Evolutionary conservation across 139 green algal species (phyloP).

Genomic region (Edaphochlamys debaryana): DNA sequence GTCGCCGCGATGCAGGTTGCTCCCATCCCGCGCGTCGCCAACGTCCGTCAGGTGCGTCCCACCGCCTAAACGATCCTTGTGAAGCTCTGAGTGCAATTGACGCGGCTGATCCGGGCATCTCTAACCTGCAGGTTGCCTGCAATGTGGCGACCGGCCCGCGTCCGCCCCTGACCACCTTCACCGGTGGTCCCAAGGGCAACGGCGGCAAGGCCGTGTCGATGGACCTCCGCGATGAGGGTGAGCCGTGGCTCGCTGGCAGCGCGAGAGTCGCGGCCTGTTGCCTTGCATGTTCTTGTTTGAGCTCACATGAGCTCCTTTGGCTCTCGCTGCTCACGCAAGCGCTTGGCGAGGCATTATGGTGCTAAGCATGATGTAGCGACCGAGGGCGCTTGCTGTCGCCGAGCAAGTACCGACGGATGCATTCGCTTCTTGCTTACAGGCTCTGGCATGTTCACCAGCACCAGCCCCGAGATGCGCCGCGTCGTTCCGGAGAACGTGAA

Average conservation of each 20-base stretch:
- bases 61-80: too few species aligned
- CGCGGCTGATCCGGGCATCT: not conserved
- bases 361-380: too few species aligned
- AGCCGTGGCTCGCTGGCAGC: too few species aligned
- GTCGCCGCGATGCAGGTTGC: constrained; percentile 17
- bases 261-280: not conserved
- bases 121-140: constrained; percentile 49
- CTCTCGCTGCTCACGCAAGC: too few species aligned
- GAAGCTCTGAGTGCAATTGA: not conserved
- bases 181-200: constrained; percentile 3
- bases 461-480: constrained; percentile 89
- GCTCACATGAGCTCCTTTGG: too few species aligned
- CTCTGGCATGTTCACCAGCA: constrained; percentile 91
- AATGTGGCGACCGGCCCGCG: constrained; percentile 65
- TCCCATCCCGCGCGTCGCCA: constrained; percentile 13
- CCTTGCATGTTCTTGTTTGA: not conserved
- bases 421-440: constrained; percentile 37
- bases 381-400: not conserved
- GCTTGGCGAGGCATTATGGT: too few species aligned
- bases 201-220: constrained; percentile 56
- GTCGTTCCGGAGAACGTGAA: constrained; percentile 74
- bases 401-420: not conserved
- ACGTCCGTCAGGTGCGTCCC: constrained; percentile 4
- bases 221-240: constrained; percentile 61
- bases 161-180: constrained; percentile 51